Percentiles rank a stretch among this genome's conserved stretches.
phyloP scores from a whole-genome alignment of 208 protist genomes.

The Lotmaria passim region DNA sequence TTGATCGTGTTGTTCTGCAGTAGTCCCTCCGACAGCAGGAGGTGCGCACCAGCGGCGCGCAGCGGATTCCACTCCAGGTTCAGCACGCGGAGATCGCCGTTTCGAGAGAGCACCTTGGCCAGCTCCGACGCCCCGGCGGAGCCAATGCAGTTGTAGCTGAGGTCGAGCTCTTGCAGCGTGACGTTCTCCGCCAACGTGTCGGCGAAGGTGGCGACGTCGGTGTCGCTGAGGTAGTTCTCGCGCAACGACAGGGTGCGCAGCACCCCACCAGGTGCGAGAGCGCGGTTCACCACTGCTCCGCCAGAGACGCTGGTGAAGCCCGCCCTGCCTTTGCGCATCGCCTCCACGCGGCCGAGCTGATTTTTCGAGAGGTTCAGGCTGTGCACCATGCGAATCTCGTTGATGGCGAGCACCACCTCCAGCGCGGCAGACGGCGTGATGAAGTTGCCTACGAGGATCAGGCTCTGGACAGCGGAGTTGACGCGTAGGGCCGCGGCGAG shows the following conservation, averaged over 20 bases:
- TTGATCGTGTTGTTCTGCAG: slow-evolving; percentile 92
- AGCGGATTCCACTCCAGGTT: slow-evolving; percentile 93
- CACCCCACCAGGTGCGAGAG: slow-evolving; percentile 60
- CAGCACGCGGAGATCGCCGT: slow-evolving; percentile 83
- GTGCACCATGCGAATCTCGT: slow-evolving; percentile 57
- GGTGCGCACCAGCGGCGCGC: slow-evolving; percentile 53
- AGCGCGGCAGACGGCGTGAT: slow-evolving; percentile 73
- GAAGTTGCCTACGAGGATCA: slow-evolving; percentile 81
- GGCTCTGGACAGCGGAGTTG: slow-evolving; percentile 59
- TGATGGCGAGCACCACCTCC: slow-evolving; percentile 68
- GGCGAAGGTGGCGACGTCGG: slow-evolving; percentile 69
- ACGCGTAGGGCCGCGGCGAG: slow-evolving; percentile 76
- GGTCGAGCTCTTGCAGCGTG: slow-evolving; percentile 73
- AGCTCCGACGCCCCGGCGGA: slow-evolving; percentile 76
- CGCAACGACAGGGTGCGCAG: slow-evolving; percentile 64
- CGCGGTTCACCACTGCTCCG: slow-evolving; percentile 66
- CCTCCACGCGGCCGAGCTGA: slow-evolving; percentile 58
- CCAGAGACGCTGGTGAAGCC: slow-evolving; percentile 28
- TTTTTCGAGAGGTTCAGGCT: slow-evolving; percentile 82
- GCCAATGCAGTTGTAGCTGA: slow-evolving; percentile 90
- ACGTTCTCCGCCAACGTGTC: slow-evolving; percentile 84
- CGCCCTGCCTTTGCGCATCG: slow-evolving; percentile 28
- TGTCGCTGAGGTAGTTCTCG: slow-evolving; percentile 77
- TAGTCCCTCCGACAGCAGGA: slow-evolving; percentile 79
- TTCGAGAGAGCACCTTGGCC: slow-evolving; percentile 74